phyloP scores from a whole-genome alignment of 192 early-diverging fungal genomes.

The Gaertneriomyces sp. region DNA sequence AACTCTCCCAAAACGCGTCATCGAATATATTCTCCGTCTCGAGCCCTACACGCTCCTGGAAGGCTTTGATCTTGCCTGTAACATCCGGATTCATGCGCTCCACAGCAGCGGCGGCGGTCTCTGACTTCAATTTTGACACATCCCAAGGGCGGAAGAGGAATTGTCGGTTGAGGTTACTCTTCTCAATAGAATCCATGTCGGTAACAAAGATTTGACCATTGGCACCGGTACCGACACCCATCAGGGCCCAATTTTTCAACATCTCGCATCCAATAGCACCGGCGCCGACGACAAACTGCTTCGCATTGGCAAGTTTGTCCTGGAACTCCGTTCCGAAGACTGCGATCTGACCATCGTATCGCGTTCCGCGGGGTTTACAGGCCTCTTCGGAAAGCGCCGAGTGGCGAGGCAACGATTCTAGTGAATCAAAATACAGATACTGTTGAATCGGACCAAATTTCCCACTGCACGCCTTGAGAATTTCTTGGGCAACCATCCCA shows the following conservation, averaged over 20 bases:
- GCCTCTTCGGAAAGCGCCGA: slow-evolving; percentile 63
- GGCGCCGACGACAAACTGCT: slow-evolving; percentile 94
- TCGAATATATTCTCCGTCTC: slow-evolving; percentile 93
- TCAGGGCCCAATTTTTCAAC: slow-evolving; percentile 99
- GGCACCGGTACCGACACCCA: slow-evolving; percentile 79
- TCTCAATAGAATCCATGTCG: slow-evolving; percentile 99
- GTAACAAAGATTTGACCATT: slow-evolving; percentile 79
- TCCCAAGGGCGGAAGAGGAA: slow-evolving; percentile 90
- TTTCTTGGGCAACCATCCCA: slow-evolving; percentile 95
- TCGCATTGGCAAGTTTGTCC: slow-evolving; percentile 75
- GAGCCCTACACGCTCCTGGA: slow-evolving; percentile 83
- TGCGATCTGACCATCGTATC: slow-evolving; percentile 94
- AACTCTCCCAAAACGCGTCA: slow-evolving; percentile 81
- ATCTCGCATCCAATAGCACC: slow-evolving; percentile 99
- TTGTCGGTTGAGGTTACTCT: slow-evolving; percentile 98
- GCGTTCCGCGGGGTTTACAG: slow-evolving; percentile 76
- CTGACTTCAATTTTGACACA: slow-evolving; percentile 85
- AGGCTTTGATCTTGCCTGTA: slow-evolving; percentile 64
- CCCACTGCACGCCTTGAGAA: slow-evolving; percentile 95
- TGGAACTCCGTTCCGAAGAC: slow-evolving; percentile 95
- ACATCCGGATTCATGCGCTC: slow-evolving; percentile 89
- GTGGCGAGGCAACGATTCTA: slow-evolving; percentile 87
- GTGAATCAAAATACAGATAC: slow-evolving; percentile 94
- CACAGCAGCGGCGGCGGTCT: slow-evolving; percentile 81
- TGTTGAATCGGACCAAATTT: slow-evolving; percentile 93